phyloP scores from a whole-genome alignment of 495 filamentous ascomycete genomes.

The Podospora pseudocomata region DNA sequence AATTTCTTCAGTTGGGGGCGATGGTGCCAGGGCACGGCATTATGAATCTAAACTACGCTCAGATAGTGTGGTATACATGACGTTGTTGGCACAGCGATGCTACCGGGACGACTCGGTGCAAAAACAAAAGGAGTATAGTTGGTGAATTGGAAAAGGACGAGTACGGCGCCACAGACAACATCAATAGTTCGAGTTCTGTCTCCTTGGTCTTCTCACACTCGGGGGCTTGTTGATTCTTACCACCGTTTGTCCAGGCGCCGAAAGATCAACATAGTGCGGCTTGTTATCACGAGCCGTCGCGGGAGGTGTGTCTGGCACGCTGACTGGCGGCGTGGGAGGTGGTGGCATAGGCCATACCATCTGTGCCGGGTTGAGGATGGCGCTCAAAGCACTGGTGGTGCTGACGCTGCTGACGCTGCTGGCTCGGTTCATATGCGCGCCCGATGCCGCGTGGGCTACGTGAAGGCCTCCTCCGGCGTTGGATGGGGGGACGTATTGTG shows the following conservation, averaged over 20 bases:
- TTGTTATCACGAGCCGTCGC: background rate
- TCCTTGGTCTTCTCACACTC: background rate
- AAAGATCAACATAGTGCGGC: conserved; percentile 15
- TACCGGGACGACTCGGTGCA: background rate
- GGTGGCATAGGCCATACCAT: conserved; percentile 23
- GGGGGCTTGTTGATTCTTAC: conserved; percentile 18
- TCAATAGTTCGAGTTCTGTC: background rate
- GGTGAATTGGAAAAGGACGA: too few species aligned
- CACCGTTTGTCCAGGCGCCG: conserved; percentile 17
- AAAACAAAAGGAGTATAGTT: too few species aligned
- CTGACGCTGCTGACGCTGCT: conserved; percentile 18
- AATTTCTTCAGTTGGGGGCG: too few species aligned
- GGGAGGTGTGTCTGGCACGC: background rate
- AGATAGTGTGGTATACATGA: background rate
- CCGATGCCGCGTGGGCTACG: conserved; percentile 7
- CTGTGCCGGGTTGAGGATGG: conserved; percentile 17
- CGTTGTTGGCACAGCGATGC: background rate
- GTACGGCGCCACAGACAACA: background rate
- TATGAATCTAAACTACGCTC: too few species aligned
- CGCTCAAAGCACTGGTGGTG: conserved; percentile 13
- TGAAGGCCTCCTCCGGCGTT: background rate
- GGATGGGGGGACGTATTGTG: conserved; percentile 9
- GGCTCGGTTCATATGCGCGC: conserved; percentile 1
- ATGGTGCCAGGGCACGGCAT: too few species aligned
- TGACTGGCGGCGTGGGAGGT: conserved; percentile 11